Conservation (phyloP, 768 basidiomycete species). For the Asterophora parasitica region DNA sequence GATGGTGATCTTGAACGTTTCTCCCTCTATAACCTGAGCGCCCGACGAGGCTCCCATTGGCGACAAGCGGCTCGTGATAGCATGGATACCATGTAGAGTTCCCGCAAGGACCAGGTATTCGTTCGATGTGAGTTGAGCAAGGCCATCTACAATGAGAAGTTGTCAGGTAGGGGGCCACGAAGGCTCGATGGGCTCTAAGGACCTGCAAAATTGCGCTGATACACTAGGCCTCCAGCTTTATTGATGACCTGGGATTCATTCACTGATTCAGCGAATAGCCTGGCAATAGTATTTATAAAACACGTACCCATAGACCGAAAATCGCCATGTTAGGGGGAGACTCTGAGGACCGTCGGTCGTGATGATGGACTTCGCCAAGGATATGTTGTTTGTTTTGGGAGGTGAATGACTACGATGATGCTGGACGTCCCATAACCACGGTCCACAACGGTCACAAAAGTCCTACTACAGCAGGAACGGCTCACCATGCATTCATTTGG, state of each 20-base stretch:
- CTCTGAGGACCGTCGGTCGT: neutral
- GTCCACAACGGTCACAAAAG: neutral
- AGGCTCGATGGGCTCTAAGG: conserved; percentile 15
- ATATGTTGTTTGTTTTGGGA: neutral
- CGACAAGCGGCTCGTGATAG: conserved; percentile 91
- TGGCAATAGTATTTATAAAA: neutral
- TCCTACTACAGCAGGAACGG: neutral
- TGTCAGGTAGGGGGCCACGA: conserved; percentile 1
- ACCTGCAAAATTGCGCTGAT: conserved; percentile 91
- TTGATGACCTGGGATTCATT: conserved; percentile 75
- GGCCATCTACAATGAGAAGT: conserved; percentile 61
- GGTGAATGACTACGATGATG: neutral
- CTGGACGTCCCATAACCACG: no score
- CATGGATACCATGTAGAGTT: conserved; percentile 95
- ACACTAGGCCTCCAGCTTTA: conserved; percentile 96
- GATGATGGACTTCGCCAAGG: neutral
- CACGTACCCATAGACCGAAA: conserved; percentile 77
- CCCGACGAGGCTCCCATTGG: conserved; percentile 82
- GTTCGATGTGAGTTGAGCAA: conserved; percentile 85
- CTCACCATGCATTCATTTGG: conserved; percentile 8
- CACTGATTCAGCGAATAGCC: conserved; percentile 4
- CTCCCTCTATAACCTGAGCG: conserved; percentile 92
- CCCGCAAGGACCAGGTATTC: conserved; percentile 95
- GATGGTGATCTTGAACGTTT: conserved; percentile 92
- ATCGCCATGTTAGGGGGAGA: conserved; percentile 53